phyloP scores from a whole-genome alignment of 805 yeast genomes.

The Jamesozyma lodderae region DNA sequence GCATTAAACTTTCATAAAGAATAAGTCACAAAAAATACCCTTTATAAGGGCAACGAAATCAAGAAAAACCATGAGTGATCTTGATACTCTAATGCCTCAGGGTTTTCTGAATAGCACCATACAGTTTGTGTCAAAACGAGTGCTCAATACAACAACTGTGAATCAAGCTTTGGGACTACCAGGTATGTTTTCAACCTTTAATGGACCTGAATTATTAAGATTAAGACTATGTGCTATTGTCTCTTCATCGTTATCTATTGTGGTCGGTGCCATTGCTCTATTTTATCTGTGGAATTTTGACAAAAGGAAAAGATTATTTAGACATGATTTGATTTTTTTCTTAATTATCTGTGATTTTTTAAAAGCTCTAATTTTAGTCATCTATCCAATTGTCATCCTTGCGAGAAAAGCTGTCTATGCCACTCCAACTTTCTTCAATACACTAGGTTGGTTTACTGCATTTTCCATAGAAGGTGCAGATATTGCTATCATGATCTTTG shows the following conservation, averaged over 20 bases:
- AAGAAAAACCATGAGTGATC: no score
- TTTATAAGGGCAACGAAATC: no score
- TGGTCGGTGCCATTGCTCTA: conserved; percentile 49
- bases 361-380: conserved; percentile 58
- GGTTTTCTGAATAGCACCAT: no score
- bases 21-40: no score
- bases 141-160: conserved; percentile 24
- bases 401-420: conserved; percentile 37
- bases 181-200: conserved; percentile 27
- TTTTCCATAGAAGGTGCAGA: conserved; percentile 80
- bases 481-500: conserved; percentile 70
- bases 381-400: conserved; percentile 57
- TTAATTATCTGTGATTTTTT: conserved; percentile 65
- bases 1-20: no score
- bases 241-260: conserved; percentile 41
- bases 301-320: conserved; percentile 50
- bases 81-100: no score
- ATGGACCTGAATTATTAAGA: conserved; percentile 9
- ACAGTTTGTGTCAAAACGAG: background rate
- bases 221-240: conserved; percentile 39
- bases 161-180: conserved; percentile 28
- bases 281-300: conserved; percentile 57
- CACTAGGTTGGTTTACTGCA: conserved; percentile 75
- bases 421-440: conserved; percentile 45
- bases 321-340: conserved; percentile 62